phyloP scores from a whole-genome alignment of 2,329 filamentous ascomycete species.

The Pseudogymnoascus sp. region DNA sequence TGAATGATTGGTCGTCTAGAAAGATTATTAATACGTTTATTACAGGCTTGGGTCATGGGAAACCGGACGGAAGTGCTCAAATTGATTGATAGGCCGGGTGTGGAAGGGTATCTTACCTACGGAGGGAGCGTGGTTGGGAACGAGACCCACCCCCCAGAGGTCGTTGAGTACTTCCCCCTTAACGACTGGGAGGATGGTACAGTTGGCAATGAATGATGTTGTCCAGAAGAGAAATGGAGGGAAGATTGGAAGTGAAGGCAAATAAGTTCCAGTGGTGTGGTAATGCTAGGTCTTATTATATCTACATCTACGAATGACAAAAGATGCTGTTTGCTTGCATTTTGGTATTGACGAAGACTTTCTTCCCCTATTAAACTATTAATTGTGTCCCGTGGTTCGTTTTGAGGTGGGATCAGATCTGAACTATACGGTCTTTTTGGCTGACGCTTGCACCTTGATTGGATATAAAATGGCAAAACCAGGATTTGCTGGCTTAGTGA shows the following conservation, averaged over 20 bases:
- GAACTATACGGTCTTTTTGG: no score
- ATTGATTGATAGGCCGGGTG: slow-evolving; percentile 19
- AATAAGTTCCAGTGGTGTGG: neutral
- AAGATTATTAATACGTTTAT: neutral
- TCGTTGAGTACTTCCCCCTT: slow-evolving; percentile 12
- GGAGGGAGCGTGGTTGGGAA: slow-evolving; percentile 28
- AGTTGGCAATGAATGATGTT: neutral
- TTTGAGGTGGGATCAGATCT: neutral
- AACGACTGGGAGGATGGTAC: neutral
- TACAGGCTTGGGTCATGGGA: slow-evolving; percentile 29
- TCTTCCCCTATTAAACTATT: neutral
- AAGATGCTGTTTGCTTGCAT: neutral
- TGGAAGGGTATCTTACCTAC: slow-evolving; percentile 28
- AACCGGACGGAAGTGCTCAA: slow-evolving; percentile 21
- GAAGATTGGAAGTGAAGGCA: neutral
- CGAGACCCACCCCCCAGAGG: slow-evolving; percentile 22
- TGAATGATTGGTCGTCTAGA: neutral
- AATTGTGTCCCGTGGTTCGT: no score
- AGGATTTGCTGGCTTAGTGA: no score
- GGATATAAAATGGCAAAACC: no score
- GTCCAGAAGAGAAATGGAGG: neutral
- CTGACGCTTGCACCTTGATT: no score
- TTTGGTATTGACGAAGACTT: neutral
- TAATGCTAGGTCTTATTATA: neutral
- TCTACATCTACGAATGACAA: neutral